Conservation (phyloP, 2,329 filamentous ascomycete genomes). For the Leptosphaerulina australis region DNA sequence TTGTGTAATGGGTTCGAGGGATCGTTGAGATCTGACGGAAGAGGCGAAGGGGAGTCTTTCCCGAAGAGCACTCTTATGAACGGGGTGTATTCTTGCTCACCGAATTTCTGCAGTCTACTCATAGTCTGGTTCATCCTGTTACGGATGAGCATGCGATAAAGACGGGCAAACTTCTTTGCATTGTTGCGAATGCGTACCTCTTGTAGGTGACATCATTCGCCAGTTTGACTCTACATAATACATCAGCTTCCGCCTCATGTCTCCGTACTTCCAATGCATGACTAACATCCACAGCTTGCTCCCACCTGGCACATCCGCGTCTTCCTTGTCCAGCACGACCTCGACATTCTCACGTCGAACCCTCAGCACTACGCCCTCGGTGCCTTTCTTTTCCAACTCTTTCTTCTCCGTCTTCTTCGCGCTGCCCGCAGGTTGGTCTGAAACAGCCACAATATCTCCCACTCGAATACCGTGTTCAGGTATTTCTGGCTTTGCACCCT, state of each 20-base stretch:
- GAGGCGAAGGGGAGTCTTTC: slow-evolving; percentile 59
- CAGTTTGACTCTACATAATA: slow-evolving; percentile 62
- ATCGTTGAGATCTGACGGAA: slow-evolving; percentile 53
- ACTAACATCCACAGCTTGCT: slow-evolving; percentile 69
- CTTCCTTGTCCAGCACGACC: slow-evolving; percentile 73
- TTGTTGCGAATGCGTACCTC: slow-evolving; percentile 51
- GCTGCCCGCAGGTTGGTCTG: slow-evolving; percentile 73
- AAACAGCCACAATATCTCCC: slow-evolving; percentile 78
- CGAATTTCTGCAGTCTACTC: slow-evolving; percentile 62
- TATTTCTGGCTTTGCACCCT: slow-evolving; percentile 59
- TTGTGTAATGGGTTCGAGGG: slow-evolving; percentile 50
- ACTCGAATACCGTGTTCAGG: slow-evolving; percentile 76
- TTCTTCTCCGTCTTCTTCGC: slow-evolving; percentile 75
- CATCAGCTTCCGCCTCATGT: slow-evolving; percentile 39
- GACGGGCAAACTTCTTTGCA: slow-evolving; percentile 1
- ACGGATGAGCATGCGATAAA: slow-evolving; percentile 20
- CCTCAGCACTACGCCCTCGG: slow-evolving; percentile 72
- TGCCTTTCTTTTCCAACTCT: slow-evolving; percentile 71
- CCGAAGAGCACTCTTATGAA: slow-evolving; percentile 68
- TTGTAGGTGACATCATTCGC: slow-evolving; percentile 71
- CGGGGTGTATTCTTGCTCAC: slow-evolving; percentile 61
- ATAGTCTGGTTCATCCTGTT: slow-evolving; percentile 68
- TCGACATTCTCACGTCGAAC: slow-evolving; percentile 64
- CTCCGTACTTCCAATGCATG: background rate
- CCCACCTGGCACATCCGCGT: slow-evolving; percentile 57